phyloP scores from a whole-genome alignment of 2,329 filamentous ascomycete species.

The Talaromyces sp. region DNA sequence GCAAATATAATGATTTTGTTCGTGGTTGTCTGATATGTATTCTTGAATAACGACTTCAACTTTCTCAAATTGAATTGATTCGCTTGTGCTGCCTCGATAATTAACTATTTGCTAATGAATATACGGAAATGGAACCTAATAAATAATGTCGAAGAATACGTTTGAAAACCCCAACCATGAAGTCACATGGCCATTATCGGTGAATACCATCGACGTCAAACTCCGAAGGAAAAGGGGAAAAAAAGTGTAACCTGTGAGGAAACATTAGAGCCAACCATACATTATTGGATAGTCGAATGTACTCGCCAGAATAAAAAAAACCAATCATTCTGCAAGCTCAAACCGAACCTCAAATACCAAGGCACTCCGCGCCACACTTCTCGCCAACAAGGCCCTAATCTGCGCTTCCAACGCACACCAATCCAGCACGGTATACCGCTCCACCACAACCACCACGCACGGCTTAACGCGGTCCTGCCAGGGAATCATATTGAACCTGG shows the following conservation, averaged over 20 bases:
- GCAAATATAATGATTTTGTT: background rate
- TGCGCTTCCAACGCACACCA: background rate
- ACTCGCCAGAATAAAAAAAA: background rate
- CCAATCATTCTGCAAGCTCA: background rate
- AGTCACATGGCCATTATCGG: background rate
- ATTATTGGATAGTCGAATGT: background rate
- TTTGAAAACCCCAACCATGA: background rate
- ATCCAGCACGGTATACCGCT: background rate
- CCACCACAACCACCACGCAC: conserved; percentile 1
- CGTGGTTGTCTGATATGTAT: background rate
- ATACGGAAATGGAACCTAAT: background rate
- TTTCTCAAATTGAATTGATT: background rate
- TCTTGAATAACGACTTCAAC: background rate
- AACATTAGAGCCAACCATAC: background rate
- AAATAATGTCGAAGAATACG: background rate
- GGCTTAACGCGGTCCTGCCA: background rate
- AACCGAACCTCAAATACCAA: background rate
- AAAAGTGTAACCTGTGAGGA: background rate
- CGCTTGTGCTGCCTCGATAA: background rate
- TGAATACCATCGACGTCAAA: background rate
- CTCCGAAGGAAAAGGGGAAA: background rate
- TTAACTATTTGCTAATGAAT: background rate
- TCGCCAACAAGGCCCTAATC: background rate
- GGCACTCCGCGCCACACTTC: background rate
- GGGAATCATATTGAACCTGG: background rate